Percentiles rank a stretch among this genome's conserved stretches.
These are phyloP conservation scores for Sphaerobolus stellatus DNA, from an alignment of 1,284 basidiomycete genomes.

Conservation along the genomic window DNA sequence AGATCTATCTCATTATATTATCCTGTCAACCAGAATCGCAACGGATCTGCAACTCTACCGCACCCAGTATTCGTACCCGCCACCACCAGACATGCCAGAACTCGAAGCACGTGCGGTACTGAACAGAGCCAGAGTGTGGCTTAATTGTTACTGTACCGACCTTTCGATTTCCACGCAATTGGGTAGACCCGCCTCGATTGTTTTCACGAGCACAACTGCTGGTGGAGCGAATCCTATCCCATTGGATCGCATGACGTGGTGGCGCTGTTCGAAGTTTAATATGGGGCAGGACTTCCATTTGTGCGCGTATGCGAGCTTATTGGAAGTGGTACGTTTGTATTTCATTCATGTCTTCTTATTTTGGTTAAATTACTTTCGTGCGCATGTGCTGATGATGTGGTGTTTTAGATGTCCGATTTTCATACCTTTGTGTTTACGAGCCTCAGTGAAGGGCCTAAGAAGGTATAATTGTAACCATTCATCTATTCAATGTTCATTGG, in stretches of 20 bases:
- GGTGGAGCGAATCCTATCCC: slow-evolving; percentile 33
- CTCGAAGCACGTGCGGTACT: slow-evolving; percentile 18
- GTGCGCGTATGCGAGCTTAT: slow-evolving; percentile 47
- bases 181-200: slow-evolving; percentile 63
- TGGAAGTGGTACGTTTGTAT: slow-evolving; percentile 8
- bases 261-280: slow-evolving; percentile 43
- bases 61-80: slow-evolving; percentile 37
- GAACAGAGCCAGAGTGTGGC: slow-evolving; percentile 63
- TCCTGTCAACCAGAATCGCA: slow-evolving; percentile 42
- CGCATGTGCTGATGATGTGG: background rate
- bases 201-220: no score
- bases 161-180: slow-evolving; percentile 61
- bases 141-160: slow-evolving; percentile 65
- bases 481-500: background rate
- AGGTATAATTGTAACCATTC: background rate
- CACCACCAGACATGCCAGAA: background rate
- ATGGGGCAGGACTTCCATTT: slow-evolving; percentile 53
- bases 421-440: slow-evolving; percentile 7
- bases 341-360: background rate
- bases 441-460: slow-evolving; percentile 1
- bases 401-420: slow-evolving; percentile 2
- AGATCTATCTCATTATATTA: background rate
- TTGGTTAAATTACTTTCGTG: background rate
- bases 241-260: slow-evolving; percentile 49
- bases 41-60: slow-evolving; percentile 50